Evolutionary conservation across 352 stramenopile species (phyloP).

Genomic region (Pythium chondricola): DNA sequence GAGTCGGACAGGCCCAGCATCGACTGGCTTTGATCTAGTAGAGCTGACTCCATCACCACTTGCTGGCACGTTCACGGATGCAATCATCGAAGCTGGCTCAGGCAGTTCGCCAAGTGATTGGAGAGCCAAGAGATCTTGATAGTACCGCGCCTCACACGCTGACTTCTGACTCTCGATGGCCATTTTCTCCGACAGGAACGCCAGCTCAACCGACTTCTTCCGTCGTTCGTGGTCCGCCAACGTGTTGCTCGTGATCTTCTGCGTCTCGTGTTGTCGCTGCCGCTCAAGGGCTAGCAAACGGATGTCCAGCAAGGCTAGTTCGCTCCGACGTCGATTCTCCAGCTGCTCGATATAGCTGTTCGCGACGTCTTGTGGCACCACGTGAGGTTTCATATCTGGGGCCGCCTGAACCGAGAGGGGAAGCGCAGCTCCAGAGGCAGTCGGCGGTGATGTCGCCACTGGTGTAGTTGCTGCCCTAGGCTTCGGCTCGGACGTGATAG

Average conservation of each 20-base stretch:
- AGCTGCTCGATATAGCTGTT: constrained; percentile 35
- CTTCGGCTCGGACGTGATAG: neutral
- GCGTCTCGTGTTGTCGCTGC: constrained; percentile 28
- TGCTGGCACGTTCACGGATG: too few species aligned
- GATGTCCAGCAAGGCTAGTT: constrained; percentile 42
- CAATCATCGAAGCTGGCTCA: neutral
- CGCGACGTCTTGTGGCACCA: constrained; percentile 8
- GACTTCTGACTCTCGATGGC: constrained; percentile 50
- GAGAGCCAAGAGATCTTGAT: constrained; percentile 54
- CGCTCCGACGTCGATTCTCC: constrained; percentile 40
- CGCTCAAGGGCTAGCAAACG: constrained; percentile 35
- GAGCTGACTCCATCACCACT: too few species aligned
- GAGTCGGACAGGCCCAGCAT: neutral
- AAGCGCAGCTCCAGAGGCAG: neutral
- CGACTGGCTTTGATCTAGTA: too few species aligned
- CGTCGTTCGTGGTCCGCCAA: constrained; percentile 16
- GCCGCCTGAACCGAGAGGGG: neutral
- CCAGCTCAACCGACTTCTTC: constrained; percentile 34
- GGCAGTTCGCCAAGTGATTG: constrained; percentile 23
- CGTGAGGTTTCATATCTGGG: neutral
- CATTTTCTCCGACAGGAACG: constrained; percentile 40
- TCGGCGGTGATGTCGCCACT: neutral
- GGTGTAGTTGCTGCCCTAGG: too few species aligned
- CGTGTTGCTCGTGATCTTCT: constrained; percentile 13
- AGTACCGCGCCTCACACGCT: constrained; percentile 49